Conservation (phyloP, 108 stramenopile genomes). For the Bacterosira constricta region DNA sequence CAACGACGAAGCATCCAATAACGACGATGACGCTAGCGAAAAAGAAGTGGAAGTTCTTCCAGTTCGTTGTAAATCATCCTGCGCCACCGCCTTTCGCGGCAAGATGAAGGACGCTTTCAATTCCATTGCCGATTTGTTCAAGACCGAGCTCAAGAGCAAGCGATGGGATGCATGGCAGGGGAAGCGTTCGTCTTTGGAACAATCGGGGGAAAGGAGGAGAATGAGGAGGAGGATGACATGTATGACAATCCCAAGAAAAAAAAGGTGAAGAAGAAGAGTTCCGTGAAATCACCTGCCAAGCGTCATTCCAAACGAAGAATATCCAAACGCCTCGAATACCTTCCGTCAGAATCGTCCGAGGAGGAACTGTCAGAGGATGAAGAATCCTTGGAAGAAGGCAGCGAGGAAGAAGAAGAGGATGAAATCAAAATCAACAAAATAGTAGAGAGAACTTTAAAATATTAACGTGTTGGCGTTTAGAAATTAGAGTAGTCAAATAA, state of each 20-base stretch:
- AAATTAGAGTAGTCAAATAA: no score
- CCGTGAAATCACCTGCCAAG: conserved; percentile 53
- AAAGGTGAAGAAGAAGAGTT: neutral
- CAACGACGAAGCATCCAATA: neutral
- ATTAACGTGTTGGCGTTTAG: no score
- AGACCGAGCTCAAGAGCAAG: conserved; percentile 18
- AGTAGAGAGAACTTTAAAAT: no score
- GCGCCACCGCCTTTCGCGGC: conserved; percentile 45
- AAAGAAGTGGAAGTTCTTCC: conserved; percentile 9
- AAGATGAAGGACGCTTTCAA: conserved; percentile 50
- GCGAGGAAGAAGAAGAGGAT: conserved; percentile 54
- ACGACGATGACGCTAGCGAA: conserved; percentile 4
- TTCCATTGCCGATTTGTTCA: conserved; percentile 49
- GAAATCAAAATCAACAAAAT: conserved; percentile 76
- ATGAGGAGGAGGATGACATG: no score
- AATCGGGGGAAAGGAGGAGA: neutral
- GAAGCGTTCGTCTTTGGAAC: conserved; percentile 29
- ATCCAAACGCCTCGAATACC: conserved; percentile 26
- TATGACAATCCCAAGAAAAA: conserved; percentile 10
- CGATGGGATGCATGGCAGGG: conserved; percentile 2
- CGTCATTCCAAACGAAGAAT: conserved; percentile 49
- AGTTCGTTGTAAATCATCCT: conserved; percentile 33
- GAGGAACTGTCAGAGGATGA: conserved; percentile 29
- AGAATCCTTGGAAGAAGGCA: conserved; percentile 23
- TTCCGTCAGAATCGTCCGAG: conserved; percentile 33